These are phyloP conservation scores for Calocybe gangraenosa DNA, from an alignment of 768 basidiomycete genomes.

Conservation along the genomic window DNA sequence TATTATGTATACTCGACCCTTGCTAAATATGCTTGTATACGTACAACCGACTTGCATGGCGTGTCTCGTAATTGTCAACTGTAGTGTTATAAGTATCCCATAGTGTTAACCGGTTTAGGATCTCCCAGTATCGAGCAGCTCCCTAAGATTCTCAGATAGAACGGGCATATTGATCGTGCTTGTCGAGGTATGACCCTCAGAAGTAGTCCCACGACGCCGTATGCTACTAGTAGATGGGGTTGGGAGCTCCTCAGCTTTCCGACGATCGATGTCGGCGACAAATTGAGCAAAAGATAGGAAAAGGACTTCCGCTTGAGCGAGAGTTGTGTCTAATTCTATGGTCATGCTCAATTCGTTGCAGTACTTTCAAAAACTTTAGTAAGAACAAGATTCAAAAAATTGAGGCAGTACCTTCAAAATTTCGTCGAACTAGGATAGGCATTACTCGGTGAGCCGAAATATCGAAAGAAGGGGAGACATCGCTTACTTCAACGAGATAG, in stretches of 20 bases:
- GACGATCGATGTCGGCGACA: slow-evolving; percentile 84
- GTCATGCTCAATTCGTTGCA: slow-evolving; percentile 95
- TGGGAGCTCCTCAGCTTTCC: slow-evolving; percentile 56
- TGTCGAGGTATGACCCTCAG: slow-evolving; percentile 1
- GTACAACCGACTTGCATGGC: no score
- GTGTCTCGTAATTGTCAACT: no score
- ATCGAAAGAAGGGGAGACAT: neutral
- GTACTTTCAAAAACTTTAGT: slow-evolving; percentile 43
- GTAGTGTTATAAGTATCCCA: no score
- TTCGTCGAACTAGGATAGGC: slow-evolving; percentile 64
- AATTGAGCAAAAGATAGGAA: slow-evolving; percentile 89
- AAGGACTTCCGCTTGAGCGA: slow-evolving; percentile 95
- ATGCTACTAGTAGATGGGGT: slow-evolving; percentile 29
- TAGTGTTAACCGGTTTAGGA: no score
- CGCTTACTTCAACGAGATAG: slow-evolving; percentile 86
- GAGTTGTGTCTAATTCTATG: slow-evolving; percentile 92
- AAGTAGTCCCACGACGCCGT: slow-evolving; percentile 16
- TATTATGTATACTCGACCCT: neutral
- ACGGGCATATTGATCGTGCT: slow-evolving; percentile 37
- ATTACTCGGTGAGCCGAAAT: neutral
- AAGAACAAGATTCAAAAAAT: neutral
- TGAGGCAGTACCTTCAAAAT: slow-evolving; percentile 54
- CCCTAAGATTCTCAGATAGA: slow-evolving; percentile 60
- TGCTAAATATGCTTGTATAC: no score
- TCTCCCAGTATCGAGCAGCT: slow-evolving; percentile 48